Conservation (phyloP, 2,329 filamentous ascomycete genomes). For the Penicillium sclerotiorum region DNA sequence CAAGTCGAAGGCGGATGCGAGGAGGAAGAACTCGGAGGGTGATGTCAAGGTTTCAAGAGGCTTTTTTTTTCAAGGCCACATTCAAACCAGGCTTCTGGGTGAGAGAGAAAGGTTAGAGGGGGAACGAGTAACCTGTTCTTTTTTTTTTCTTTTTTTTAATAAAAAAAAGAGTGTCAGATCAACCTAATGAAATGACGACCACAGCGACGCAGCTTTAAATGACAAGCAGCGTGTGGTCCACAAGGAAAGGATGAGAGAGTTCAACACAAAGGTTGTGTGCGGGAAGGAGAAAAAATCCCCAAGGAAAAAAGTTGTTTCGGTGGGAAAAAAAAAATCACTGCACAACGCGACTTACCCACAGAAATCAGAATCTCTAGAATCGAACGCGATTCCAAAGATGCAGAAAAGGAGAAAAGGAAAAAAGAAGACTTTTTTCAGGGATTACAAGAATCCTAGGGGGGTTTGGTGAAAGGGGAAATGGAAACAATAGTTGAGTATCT, state of each 20-base stretch:
- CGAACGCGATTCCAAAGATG: not conserved
- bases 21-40: conserved; percentile 12
- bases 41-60: conserved; percentile 29
- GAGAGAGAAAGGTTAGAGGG: conserved; percentile 14
- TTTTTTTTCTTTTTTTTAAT: conserved; percentile 5
- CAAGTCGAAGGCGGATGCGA: not conserved
- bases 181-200: conserved; percentile 25
- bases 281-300: conserved; percentile 24
- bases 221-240: conserved; percentile 24
- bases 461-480: conserved; percentile 1
- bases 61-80: conserved; percentile 25
- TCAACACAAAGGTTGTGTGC: conserved; percentile 15
- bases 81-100: conserved; percentile 24
- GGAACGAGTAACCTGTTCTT: too few species aligned
- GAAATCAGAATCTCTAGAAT: not conserved
- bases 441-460: not conserved
- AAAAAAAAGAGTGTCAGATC: conserved; percentile 18
- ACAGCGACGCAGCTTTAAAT: conserved; percentile 23
- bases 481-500: conserved; percentile 14
- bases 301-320: conserved; percentile 25
- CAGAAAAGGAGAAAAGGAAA: conserved; percentile 19
- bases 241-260: conserved; percentile 11
- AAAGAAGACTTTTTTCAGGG: too few species aligned
- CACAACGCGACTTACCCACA: conserved; percentile 6
- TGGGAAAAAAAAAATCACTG: conserved; percentile 20